A percentile compares a stretch with the other conserved stretches of the same genome.
Evolutionary conservation across 2,329 filamentous ascomycete genomes (phyloP).

Genomic region (Trichothecium roseum): DNA sequence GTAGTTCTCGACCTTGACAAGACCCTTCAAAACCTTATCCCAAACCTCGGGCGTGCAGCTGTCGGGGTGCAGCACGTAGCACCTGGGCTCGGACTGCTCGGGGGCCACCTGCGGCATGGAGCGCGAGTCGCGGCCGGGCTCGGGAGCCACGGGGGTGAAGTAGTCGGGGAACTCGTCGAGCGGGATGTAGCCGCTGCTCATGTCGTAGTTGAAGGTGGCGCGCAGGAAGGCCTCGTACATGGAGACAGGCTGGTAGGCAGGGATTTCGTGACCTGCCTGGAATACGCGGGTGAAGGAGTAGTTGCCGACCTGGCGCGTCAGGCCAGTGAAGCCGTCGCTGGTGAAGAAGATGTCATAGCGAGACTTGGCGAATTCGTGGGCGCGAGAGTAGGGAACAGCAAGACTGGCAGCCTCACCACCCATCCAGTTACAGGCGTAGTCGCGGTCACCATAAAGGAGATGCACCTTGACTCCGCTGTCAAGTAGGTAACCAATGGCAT

Average conservation of each 20-base stretch:
- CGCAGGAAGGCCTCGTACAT: conserved; percentile 49
- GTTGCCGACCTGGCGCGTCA: conserved; percentile 66
- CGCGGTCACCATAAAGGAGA: conserved; percentile 49
- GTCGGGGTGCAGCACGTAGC: conserved; percentile 45
- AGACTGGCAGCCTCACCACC: conserved; percentile 55
- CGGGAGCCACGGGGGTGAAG: conserved; percentile 25
- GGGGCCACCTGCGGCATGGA: conserved; percentile 2
- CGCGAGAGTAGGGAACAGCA: conserved; percentile 41
- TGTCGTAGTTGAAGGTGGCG: conserved; percentile 41
- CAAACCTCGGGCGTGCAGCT: conserved; percentile 47
- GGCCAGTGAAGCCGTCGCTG: conserved; percentile 43
- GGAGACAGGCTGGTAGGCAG: conserved; percentile 47
- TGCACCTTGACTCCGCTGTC: conserved; percentile 56
- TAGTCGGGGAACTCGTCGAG: conserved; percentile 24
- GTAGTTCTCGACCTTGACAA: conserved; percentile 36
- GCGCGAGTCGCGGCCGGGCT: conserved; percentile 12
- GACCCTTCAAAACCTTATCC: conserved; percentile 35
- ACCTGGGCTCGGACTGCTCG: conserved; percentile 24
- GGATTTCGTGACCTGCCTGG: conserved; percentile 53
- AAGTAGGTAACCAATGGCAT: conserved; percentile 48
- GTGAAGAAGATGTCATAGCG: conserved; percentile 63
- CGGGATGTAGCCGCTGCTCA: conserved; percentile 41
- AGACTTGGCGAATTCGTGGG: conserved; percentile 38
- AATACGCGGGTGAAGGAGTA: conserved; percentile 57
- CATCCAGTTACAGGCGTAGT: conserved; percentile 49